Evolutionary conservation across 75 land plant genomes (phyloP), one percentile per base, ranked within the genome.

Genomic region (Pinus tabuliformis): DNA sequence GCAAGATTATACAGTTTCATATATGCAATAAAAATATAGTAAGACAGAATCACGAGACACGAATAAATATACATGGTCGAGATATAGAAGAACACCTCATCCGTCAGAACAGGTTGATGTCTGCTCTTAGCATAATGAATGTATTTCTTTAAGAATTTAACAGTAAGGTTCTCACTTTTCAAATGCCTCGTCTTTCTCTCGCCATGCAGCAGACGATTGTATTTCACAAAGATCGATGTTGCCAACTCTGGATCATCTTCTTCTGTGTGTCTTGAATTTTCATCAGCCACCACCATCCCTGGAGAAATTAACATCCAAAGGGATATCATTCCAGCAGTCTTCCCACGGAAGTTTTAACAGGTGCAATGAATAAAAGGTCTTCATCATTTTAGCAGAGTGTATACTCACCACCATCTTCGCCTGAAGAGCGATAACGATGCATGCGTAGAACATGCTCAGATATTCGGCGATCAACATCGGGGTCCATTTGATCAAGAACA

Each of bases 401-500:
- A 11, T 49, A 21, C 33, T 20, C 62, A 96, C 99, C 98, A 77
- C 91, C 86, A 77, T 90, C 86, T 66, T 91, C 99, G 61, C 73
- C 75, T 16, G 85, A 73, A 72, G 99, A 74, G 37, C 97, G 92
- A 85, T 84, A 95, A 26, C 92, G 86, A 77, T 95, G 98, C 98
- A 95, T 95, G 13, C 98, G 87, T 36, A 91, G 79, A 24, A 95
- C 96, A 81, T 93, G 96, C 76, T 93, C 94, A 20, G 96, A 85
- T 56, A 93, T 91, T 30, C 81, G 83, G 28, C 94, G 86, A 73
- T 95, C 99, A 83, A 95, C 93, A 73, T 93, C 98, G 56, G 98
- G 79, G 73, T 97, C 99, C 99, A 97, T 97, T 95, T 97, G 99
- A 87, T 97, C 99, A 76, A 97, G 86, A 28, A 97, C 99, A 73